Percentiles rank a stretch among this genome's conserved stretches.
phyloP scores from a whole-genome alignment of 2,329 filamentous ascomycete species.

The Xylariaceae sp. region DNA sequence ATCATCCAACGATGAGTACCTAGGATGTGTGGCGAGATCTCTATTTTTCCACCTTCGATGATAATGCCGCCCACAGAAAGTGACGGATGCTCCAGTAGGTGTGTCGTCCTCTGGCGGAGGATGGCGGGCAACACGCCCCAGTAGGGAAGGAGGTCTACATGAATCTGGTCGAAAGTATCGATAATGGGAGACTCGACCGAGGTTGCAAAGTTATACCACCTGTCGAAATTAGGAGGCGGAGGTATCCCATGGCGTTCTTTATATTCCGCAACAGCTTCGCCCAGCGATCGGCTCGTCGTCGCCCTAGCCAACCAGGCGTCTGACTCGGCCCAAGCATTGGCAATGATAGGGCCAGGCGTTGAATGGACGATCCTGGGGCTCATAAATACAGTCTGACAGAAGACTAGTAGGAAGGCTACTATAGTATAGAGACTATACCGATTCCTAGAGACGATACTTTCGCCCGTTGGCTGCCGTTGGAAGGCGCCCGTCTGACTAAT shows the following conservation, averaged over 20 bases:
- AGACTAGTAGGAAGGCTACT: conserved; percentile 24
- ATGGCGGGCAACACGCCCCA: conserved; percentile 66
- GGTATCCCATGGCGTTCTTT: conserved; percentile 64
- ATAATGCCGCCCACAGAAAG: conserved; percentile 39
- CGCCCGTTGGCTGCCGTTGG: conserved; percentile 9
- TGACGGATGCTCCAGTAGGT: conserved; percentile 35
- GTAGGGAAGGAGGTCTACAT: conserved; percentile 67
- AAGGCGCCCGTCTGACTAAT: conserved; percentile 10
- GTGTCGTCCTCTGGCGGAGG: conserved; percentile 55
- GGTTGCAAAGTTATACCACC: conserved; percentile 71
- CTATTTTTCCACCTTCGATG: conserved; percentile 36
- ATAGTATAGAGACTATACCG: conserved; percentile 23
- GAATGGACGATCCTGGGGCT: conserved; percentile 11
- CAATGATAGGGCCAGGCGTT: conserved; percentile 45
- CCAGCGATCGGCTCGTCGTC: conserved; percentile 51
- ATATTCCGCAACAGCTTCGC: conserved; percentile 67
- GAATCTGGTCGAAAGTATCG: conserved; percentile 72
- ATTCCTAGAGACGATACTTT: conserved; percentile 21
- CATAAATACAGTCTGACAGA: conserved; percentile 24
- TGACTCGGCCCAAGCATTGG: conserved; percentile 49
- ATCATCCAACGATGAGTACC: conserved; percentile 44
- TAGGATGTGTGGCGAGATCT: conserved; percentile 36
- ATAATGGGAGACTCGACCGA: conserved; percentile 63
- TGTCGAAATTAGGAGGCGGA: conserved; percentile 74
- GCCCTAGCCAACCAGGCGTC: conserved; percentile 49